These are phyloP conservation scores for Komagataella mondaviorum DNA, from an alignment of 805 yeast species.

Conservation along the genomic window DNA sequence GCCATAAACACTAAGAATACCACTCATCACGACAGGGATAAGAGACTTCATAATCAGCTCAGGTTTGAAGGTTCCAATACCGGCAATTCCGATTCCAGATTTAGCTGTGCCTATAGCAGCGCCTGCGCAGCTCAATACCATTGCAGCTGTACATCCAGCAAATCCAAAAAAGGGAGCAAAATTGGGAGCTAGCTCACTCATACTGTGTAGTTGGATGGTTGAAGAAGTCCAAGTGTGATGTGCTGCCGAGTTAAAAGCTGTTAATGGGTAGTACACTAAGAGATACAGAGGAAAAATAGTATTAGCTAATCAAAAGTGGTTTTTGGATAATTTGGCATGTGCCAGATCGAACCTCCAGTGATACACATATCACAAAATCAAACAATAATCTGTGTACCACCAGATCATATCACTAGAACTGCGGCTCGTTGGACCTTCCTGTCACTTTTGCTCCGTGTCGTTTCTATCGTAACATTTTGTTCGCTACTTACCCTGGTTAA, in stretches of 20 bases:
- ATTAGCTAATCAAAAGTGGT: neutral
- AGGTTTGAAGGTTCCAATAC: slow-evolving; percentile 96
- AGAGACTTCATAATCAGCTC: slow-evolving; percentile 91
- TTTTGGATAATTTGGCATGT: neutral
- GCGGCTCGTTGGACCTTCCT: neutral
- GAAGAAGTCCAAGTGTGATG: neutral
- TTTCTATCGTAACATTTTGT: neutral
- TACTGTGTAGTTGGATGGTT: neutral
- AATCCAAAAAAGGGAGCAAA: slow-evolving; percentile 97
- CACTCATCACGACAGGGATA: slow-evolving; percentile 97
- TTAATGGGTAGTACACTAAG: neutral
- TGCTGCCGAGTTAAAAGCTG: neutral
- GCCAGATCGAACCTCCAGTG: too few relatives aligned
- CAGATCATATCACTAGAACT: neutral
- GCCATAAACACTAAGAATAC: slow-evolving; percentile 95
- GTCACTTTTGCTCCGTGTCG: neutral
- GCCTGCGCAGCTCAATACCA: slow-evolving; percentile 88
- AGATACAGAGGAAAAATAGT: neutral
- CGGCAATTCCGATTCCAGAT: slow-evolving; percentile 95
- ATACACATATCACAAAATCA: too few relatives aligned
- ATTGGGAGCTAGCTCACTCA: slow-evolving; percentile 65
- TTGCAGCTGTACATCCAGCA: slow-evolving; percentile 93
- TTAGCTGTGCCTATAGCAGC: slow-evolving; percentile 98
- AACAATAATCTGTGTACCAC: too few relatives aligned
- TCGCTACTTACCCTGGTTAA: neutral